phyloP scores from a whole-genome alignment of 208 protist species.

The Leishmania major region DNA sequence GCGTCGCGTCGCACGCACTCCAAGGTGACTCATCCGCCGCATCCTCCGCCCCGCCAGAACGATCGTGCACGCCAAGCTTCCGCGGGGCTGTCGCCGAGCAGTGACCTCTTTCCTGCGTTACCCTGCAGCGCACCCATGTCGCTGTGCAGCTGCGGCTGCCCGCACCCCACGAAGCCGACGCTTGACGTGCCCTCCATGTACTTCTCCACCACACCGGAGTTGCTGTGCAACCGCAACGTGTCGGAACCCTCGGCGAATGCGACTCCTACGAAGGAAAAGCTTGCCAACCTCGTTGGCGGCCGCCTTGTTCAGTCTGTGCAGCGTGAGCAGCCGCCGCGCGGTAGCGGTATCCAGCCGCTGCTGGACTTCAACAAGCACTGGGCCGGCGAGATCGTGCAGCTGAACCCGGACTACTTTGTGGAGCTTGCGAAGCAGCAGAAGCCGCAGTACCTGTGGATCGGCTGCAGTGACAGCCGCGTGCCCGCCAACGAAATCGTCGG shows the following conservation, averaged over 20 bases:
- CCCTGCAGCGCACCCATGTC: constrained; percentile 11
- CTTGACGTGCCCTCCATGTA: constrained; percentile 22
- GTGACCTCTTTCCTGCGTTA: not conserved
- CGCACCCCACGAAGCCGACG: constrained; percentile 18
- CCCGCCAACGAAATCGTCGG: constrained; percentile 89
- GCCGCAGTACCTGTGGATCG: constrained; percentile 95
- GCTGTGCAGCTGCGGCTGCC: constrained; percentile 34
- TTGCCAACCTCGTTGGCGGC: constrained; percentile 40
- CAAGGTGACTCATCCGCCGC: constrained; percentile 20
- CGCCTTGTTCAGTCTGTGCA: constrained; percentile 65
- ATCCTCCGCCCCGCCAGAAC: constrained; percentile 24
- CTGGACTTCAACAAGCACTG: constrained; percentile 91
- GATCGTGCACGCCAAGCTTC: not conserved
- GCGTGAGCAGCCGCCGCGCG: constrained; percentile 61
- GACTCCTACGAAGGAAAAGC: constrained; percentile 17
- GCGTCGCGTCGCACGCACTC: constrained; percentile 15
- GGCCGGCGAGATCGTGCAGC: constrained; percentile 65
- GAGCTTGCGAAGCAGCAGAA: constrained; percentile 76
- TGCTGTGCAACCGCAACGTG: constrained; percentile 3
- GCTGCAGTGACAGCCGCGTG: constrained; percentile 91
- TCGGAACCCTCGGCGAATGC: not conserved
- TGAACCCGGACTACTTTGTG: constrained; percentile 90
- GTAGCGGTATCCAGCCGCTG: constrained; percentile 75
- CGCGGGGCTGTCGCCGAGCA: not conserved
- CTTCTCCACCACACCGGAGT: constrained; percentile 16